These are phyloP conservation scores for Mycena crocata DNA, from an alignment of 768 basidiomycete species.

Conservation along the genomic window DNA sequence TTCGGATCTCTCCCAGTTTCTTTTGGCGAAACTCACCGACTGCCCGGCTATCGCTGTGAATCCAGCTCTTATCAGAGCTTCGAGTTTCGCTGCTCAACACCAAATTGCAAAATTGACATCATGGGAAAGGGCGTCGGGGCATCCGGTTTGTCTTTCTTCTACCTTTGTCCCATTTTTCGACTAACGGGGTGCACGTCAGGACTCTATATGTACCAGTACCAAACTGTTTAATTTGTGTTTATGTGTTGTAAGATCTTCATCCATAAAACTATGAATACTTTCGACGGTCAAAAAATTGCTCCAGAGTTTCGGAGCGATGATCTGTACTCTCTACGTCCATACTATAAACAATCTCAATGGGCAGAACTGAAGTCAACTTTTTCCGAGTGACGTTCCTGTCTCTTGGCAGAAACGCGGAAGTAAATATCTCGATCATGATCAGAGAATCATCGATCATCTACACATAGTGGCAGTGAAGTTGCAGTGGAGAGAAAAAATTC, in stretches of 20 bases:
- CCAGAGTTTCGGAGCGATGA: too few relatives aligned
- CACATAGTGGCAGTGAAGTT: too few relatives aligned
- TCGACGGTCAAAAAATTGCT: too few relatives aligned
- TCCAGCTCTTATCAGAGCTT: constrained; percentile 28
- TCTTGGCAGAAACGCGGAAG: too few relatives aligned
- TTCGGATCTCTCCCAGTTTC: constrained; percentile 24
- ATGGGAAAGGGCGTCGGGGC: constrained; percentile 20
- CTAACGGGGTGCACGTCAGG: constrained; percentile 3
- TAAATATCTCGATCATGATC: too few relatives aligned
- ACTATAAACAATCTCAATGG: too few relatives aligned
- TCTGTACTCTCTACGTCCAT: too few relatives aligned
- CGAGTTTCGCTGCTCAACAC: constrained; percentile 27
- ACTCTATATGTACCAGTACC: constrained; percentile 28
- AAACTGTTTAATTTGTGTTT: constrained; percentile 18
- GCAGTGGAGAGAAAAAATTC: too few relatives aligned
- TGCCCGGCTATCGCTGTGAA: constrained; percentile 22
- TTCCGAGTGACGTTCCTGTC: too few relatives aligned
- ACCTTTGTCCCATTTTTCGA: background rate
- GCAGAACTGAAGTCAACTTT: too few relatives aligned
- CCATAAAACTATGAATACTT: background rate
- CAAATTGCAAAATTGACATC: constrained; percentile 25
- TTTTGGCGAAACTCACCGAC: constrained; percentile 22
- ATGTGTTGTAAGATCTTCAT: background rate
- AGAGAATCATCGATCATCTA: too few relatives aligned
- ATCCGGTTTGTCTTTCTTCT: constrained; percentile 14